These are phyloP conservation scores for Fistulinella cinereoalba DNA, from an alignment of 1,284 basidiomycete genomes.

Conservation along the genomic window DNA sequence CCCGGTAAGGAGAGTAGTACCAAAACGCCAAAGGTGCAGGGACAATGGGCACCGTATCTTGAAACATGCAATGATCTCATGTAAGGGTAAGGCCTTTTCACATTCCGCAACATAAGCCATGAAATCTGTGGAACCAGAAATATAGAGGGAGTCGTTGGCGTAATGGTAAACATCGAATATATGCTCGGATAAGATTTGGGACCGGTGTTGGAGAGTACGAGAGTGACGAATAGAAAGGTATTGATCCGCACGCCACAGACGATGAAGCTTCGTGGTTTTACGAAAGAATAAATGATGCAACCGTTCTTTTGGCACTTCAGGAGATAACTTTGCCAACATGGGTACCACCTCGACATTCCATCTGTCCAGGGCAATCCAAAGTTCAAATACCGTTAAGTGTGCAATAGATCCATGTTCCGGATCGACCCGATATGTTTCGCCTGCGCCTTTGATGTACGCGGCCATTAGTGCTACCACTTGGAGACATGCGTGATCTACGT, in stretches of 20 bases:
- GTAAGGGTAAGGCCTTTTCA: no score
- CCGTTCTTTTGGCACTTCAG: slow-evolving; percentile 42
- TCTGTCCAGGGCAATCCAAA: slow-evolving; percentile 47
- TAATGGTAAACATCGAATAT: no score
- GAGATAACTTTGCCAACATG: slow-evolving; percentile 43
- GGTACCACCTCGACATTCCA: slow-evolving; percentile 32
- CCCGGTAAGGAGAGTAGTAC: no score
- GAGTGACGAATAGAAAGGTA: slow-evolving; percentile 28
- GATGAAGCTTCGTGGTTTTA: slow-evolving; percentile 16
- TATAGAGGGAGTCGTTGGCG: no score
- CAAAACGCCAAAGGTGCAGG: no score
- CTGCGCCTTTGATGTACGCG: slow-evolving; percentile 7
- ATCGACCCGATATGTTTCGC: not conserved
- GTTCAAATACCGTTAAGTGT: slow-evolving; percentile 41
- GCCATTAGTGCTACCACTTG: slow-evolving; percentile 3
- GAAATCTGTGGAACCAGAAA: no score
- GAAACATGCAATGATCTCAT: no score
- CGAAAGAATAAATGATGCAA: not conserved
- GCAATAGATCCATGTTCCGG: slow-evolving; percentile 19
- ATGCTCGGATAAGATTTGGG: no score
- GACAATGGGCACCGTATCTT: no score
- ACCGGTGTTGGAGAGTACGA: no score
- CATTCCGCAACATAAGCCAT: no score
- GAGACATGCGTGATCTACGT: no score
- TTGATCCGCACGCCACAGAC: slow-evolving; percentile 26